Percentiles rank a stretch among this genome's conserved stretches.
phyloP scores from a whole-genome alignment of 768 basidiomycete genomes.

The Termitomyces bulborhizus region DNA sequence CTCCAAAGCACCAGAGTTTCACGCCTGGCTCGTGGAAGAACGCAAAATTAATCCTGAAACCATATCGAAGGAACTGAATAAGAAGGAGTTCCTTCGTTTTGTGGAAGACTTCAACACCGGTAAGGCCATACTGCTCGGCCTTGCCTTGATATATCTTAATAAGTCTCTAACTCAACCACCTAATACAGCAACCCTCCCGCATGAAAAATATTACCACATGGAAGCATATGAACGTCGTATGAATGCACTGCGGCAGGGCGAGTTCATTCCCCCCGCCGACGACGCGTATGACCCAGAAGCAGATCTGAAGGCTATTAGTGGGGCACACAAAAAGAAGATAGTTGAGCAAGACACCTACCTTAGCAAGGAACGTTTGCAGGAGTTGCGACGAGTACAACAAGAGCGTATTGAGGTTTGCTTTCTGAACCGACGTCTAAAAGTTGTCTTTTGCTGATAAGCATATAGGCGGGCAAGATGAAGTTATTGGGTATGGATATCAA shows the following conservation, averaged over 20 bases:
- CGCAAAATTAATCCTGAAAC: constrained; percentile 88
- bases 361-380: constrained; percentile 72
- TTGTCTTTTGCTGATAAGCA: background rate
- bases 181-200: constrained; percentile 74
- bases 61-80: constrained; percentile 76
- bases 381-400: constrained; percentile 76
- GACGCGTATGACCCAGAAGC: constrained; percentile 78
- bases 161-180: background rate
- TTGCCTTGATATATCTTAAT: background rate
- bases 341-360: constrained; percentile 71
- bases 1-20: constrained; percentile 80
- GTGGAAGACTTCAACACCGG: constrained; percentile 84
- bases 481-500: constrained; percentile 84
- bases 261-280: constrained; percentile 65
- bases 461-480: constrained; percentile 76
- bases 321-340: constrained; percentile 61
- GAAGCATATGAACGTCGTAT: constrained; percentile 79
- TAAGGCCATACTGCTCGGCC: constrained; percentile 20
- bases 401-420: constrained; percentile 71
- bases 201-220: constrained; percentile 95
- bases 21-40: constrained; percentile 91
- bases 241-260: constrained; percentile 79
- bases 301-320: constrained; percentile 74
- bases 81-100: constrained; percentile 79
- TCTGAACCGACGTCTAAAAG: background rate